Evolutionary conservation across 805 yeast genomes (phyloP).

Genomic region (Kodamaea kaohsiungensis): DNA sequence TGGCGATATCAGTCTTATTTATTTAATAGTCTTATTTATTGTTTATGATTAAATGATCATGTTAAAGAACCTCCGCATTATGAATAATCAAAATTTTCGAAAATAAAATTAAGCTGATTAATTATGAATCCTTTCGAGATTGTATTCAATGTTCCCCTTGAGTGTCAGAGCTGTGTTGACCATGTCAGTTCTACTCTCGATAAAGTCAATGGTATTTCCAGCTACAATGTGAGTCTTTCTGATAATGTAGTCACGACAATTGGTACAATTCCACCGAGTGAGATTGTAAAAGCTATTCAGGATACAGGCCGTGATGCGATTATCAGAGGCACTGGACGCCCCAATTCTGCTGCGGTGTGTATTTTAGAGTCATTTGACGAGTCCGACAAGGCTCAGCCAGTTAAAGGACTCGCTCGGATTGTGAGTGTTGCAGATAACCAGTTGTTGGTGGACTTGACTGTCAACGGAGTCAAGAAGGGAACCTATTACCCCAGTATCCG

Average conservation of each 20-base stretch:
- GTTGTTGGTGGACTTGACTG: constrained; percentile 70
- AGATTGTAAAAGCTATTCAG: constrained; percentile 67
- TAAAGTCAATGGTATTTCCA: constrained; percentile 49
- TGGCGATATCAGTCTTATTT: neutral
- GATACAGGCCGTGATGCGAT: constrained; percentile 84
- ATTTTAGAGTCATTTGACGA: constrained; percentile 73
- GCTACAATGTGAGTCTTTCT: constrained; percentile 56
- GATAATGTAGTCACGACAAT: constrained; percentile 64
- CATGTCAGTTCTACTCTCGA: constrained; percentile 57
- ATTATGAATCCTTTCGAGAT: constrained; percentile 45
- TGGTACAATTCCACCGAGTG: constrained; percentile 77
- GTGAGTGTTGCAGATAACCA: constrained; percentile 63
- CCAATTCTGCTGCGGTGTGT: constrained; percentile 89
- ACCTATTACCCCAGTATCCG: constrained; percentile 70
- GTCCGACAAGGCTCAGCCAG: constrained; percentile 52
- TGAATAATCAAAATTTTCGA: no score
- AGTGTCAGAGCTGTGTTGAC: constrained; percentile 71
- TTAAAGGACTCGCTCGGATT: constrained; percentile 84
- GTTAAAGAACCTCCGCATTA: no score
- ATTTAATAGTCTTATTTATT: no score
- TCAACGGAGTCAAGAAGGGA: constrained; percentile 70
- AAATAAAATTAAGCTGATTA: neutral
- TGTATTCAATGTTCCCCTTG: constrained; percentile 84
- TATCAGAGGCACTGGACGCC: constrained; percentile 85
- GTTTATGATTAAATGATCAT: no score